Conservation (phyloP, 2,329 filamentous ascomycete species). For the Gaeumannomyces sp. region DNA sequence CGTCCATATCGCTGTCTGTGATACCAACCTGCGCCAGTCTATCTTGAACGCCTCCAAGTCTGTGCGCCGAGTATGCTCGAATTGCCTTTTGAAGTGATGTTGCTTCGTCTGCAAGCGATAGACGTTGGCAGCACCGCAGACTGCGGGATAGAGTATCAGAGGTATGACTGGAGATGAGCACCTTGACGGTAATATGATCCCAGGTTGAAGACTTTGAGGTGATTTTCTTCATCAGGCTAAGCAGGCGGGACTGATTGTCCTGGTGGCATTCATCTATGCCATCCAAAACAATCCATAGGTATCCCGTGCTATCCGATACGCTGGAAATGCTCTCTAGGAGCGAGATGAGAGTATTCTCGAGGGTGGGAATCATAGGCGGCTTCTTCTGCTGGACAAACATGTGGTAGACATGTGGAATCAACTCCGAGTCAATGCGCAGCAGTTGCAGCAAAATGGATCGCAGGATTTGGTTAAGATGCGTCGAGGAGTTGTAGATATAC, state of each 20-base stretch:
- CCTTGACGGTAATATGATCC: conserved; percentile 18
- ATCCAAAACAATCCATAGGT: conserved; percentile 24
- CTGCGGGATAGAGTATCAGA: conserved; percentile 15
- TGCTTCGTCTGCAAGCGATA: conserved; percentile 24
- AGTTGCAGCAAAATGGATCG: conserved; percentile 26
- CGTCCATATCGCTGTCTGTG: conserved; percentile 12
- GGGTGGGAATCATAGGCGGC: conserved; percentile 8
- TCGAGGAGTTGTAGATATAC: conserved; percentile 24
- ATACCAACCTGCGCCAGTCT: conserved; percentile 17
- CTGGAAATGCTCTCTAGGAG: conserved; percentile 14
- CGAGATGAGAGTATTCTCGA: conserved; percentile 20
- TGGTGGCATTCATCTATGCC: conserved; percentile 20
- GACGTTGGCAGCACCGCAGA: conserved; percentile 16
- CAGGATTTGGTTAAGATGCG: conserved; percentile 26
- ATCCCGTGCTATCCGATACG: conserved; percentile 3
- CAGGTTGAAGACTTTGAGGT: conserved; percentile 2
- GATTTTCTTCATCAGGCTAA: conserved; percentile 16
- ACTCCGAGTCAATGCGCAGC: conserved; percentile 18
- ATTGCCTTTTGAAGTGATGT: conserved; percentile 17
- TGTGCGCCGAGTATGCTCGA: conserved; percentile 11
- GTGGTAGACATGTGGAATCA: conserved; percentile 22
- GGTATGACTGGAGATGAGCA: conserved; percentile 21
- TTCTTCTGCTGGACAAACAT: conserved; percentile 20
- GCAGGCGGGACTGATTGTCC: conserved; percentile 13
- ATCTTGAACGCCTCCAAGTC: conserved; percentile 11